phyloP scores from a whole-genome alignment of 2,329 filamentous ascomycete genomes.

The Aureobasidium sp. region DNA sequence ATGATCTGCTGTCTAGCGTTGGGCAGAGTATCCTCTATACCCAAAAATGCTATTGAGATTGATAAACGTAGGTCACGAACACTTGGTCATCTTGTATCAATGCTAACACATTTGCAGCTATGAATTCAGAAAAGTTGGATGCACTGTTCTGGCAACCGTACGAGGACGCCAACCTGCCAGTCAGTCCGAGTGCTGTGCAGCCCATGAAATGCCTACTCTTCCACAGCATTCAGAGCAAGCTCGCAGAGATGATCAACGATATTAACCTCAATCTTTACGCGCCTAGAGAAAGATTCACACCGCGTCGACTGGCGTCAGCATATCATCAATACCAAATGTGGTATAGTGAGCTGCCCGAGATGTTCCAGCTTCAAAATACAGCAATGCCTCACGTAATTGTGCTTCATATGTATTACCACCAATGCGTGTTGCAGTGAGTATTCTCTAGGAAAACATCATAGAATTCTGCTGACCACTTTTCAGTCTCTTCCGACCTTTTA shows the following conservation, averaged over 20 bases:
- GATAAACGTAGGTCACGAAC: conserved; percentile 31
- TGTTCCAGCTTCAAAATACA: conserved; percentile 56
- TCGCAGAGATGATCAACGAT: conserved; percentile 66
- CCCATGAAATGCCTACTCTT: conserved; percentile 46
- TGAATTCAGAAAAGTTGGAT: conserved; percentile 17
- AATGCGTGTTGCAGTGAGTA: conserved; percentile 52
- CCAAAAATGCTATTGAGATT: conserved; percentile 39
- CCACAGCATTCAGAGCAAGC: conserved; percentile 52
- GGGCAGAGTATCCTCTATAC: conserved; percentile 39
- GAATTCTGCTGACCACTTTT: conserved; percentile 23
- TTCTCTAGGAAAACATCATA: conserved; percentile 52
- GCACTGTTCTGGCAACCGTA: conserved; percentile 29
- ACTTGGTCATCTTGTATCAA: conserved; percentile 6
- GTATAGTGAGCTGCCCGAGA: conserved; percentile 59
- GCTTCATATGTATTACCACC: conserved; percentile 36
- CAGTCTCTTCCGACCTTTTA: conserved; percentile 65
- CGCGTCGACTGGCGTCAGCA: conserved; percentile 52
- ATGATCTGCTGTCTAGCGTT: conserved; percentile 40
- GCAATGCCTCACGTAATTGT: conserved; percentile 66
- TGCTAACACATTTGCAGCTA: conserved; percentile 1
- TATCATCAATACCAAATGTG: conserved; percentile 63
- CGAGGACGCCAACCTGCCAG: conserved; percentile 23
- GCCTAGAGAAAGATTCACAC: conserved; percentile 56
- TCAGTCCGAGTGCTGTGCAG: conserved; percentile 57
- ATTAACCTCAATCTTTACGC: conserved; percentile 65